Conservation (phyloP, 2,329 filamentous ascomycete species). For the Fonsecaea multimorphosa region DNA sequence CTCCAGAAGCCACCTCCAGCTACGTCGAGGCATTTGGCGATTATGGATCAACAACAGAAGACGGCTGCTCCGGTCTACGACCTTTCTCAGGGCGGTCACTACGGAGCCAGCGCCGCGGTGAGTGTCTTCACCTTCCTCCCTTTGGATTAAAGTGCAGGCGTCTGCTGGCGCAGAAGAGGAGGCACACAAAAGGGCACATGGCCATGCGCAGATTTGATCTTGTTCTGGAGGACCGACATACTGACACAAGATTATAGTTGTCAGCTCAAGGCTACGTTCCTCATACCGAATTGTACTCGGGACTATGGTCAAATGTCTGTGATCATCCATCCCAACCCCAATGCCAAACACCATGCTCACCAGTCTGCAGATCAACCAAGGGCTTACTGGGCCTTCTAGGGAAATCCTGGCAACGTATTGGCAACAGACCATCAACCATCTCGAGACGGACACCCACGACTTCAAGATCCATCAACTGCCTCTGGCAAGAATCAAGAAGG, state of each 20-base stretch:
- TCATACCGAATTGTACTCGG: conserved; percentile 87
- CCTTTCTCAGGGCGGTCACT: conserved; percentile 21
- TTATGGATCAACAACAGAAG: conserved; percentile 20
- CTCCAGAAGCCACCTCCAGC: not conserved
- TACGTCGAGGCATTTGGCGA: not conserved
- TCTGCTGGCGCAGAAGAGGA: not conserved
- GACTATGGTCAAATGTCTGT: conserved; percentile 91
- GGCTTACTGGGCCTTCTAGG: conserved; percentile 87
- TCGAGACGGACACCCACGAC: conserved; percentile 94
- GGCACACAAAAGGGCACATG: not conserved
- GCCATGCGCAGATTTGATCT: not conserved
- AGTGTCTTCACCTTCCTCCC: conserved; percentile 5
- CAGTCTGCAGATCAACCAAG: conserved; percentile 82
- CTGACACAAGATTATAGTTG: conserved; percentile 62
- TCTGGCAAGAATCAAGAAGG: conserved; percentile 98
- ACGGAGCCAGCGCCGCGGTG: conserved; percentile 28
- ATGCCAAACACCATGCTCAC: not conserved
- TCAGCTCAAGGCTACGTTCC: conserved; percentile 86
- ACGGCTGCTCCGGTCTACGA: conserved; percentile 19
- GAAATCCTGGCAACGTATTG: conserved; percentile 98
- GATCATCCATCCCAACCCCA: not conserved
- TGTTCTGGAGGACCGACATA: conserved; percentile 46
- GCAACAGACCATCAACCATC: conserved; percentile 96
- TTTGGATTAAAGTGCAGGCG: not conserved
- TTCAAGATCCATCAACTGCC: conserved; percentile 98